Base-by-base conservation (phyloP, 331 rosid species). In the Telfairia occidentalis region DNA sequence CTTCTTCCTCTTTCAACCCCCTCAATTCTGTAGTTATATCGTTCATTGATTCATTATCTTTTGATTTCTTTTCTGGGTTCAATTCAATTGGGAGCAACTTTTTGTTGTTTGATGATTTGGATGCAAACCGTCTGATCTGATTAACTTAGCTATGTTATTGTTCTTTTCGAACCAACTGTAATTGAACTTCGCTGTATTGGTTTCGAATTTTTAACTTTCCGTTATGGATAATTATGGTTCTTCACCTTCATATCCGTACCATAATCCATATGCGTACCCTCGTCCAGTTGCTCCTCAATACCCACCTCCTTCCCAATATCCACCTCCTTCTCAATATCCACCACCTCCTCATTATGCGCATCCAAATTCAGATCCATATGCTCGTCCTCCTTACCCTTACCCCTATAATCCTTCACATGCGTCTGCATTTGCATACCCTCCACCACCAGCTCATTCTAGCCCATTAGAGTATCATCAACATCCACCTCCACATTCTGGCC, bases 171-270 rank as follows among this genome's bases (percentile, higher is more conserved):
- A 43, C 24, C 2, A 70, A 24, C 16, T 8, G 38, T 69, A 69
- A 70, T 46, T 45, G 75, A 53, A 16, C 26, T 71, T 26, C 43
- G 28, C 55, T 69, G 24, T 3, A 15, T 66, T 66, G 37, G 28
- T 71, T 28, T 28, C 18, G 26, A 43, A 70, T 21, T 48, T 34
- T 37, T 8, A 78, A 78, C 64, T 45, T 53, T 30, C 64, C 5
- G 64, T 52, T 4, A 87, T 87, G 90, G 87, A 87, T 37, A 84
- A 81, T 76, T 58, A 82, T 69, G 90, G 90, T 52, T 79, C 86
- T 74, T 79, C 85, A 21, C 70, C 83, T 28, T 65, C 88, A 40
- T 78, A 84, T 70, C 83, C 88, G 2, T 81, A 86, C 54, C 83
- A 74, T 46, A 71, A 79, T 72, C 83, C 85, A 43, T 87, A 84